A percentile compares a stretch with the other conserved stretches of the same genome.
phyloP scores from a whole-genome alignment of 2,329 filamentous ascomycete species.

The Cadophora luteo-olivacea region DNA sequence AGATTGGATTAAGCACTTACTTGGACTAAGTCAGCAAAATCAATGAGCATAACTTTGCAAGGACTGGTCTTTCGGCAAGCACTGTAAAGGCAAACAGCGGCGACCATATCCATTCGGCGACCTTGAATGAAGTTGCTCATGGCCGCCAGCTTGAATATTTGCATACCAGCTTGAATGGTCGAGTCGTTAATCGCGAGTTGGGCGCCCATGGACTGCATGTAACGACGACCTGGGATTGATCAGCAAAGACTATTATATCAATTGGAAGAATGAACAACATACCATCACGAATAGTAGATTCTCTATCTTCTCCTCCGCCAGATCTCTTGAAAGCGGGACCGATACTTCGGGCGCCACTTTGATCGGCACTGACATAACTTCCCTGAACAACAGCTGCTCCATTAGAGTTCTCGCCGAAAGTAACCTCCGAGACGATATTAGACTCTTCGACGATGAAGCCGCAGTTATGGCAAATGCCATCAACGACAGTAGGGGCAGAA shows the following conservation, averaged over 20 bases:
- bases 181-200: conserved; percentile 66
- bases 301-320: conserved; percentile 63
- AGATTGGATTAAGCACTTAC: conserved; percentile 44
- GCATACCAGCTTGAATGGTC: conserved; percentile 68
- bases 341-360: conserved; percentile 63
- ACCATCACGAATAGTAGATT: conserved; percentile 62
- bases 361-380: conserved; percentile 84
- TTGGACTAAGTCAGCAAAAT: conserved; percentile 84
- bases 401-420: conserved; percentile 85
- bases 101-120: conserved; percentile 82
- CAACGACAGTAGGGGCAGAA: conserved; percentile 65
- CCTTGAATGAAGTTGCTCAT: conserved; percentile 84
- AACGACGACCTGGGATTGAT: conserved; percentile 50
- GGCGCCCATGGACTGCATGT: conserved; percentile 68
- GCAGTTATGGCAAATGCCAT: conserved; percentile 80
- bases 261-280: conserved; percentile 30
- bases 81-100: conserved; percentile 89
- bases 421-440: conserved; percentile 91
- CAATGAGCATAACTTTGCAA: conserved; percentile 92
- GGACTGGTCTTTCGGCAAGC: conserved; percentile 80
- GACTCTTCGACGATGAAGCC: conserved; percentile 84
- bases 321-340: conserved; percentile 67
- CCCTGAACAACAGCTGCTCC: conserved; percentile 92
- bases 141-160: conserved; percentile 79
- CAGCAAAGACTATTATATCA: conserved; percentile 5